Evolutionary conservation across 805 yeast species (phyloP).

Genomic region (Ascoidea asiatica): DNA sequence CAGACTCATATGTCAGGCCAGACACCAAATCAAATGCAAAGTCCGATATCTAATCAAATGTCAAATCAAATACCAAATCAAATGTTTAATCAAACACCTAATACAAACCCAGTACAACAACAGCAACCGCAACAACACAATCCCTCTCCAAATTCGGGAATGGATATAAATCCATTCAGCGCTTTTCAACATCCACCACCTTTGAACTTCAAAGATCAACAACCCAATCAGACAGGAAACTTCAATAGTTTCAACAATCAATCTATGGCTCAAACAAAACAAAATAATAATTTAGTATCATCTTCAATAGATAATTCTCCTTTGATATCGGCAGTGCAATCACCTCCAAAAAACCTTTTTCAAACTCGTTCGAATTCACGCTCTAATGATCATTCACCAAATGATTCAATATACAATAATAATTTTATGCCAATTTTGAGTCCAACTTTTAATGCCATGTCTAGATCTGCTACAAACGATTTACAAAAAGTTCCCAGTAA

Average conservation of each 20-base stretch:
- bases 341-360: not conserved
- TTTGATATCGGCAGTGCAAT: not conserved
- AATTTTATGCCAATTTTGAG: not conserved
- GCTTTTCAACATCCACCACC: not conserved
- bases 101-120: no score
- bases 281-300: not conserved
- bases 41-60: not conserved
- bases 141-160: not conserved
- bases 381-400: constrained; percentile 2
- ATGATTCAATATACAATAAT: constrained; percentile 5
- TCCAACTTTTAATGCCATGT: constrained; percentile 5
- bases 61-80: not conserved
- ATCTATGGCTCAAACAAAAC: not conserved
- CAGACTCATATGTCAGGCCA: no score
- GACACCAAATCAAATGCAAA: no score
- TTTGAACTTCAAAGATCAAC: not conserved
- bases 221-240: not conserved
- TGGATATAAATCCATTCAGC: not conserved
- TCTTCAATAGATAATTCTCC: not conserved
- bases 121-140: not conserved
- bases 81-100: no score
- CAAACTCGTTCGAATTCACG: constrained; percentile 1
- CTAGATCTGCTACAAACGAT: constrained; percentile 6
- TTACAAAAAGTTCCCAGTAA: not conserved
- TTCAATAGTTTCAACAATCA: not conserved